Base-by-base conservation (phyloP, 352 stramenopile species). In the Phytopythium chamaehyphon region DNA sequence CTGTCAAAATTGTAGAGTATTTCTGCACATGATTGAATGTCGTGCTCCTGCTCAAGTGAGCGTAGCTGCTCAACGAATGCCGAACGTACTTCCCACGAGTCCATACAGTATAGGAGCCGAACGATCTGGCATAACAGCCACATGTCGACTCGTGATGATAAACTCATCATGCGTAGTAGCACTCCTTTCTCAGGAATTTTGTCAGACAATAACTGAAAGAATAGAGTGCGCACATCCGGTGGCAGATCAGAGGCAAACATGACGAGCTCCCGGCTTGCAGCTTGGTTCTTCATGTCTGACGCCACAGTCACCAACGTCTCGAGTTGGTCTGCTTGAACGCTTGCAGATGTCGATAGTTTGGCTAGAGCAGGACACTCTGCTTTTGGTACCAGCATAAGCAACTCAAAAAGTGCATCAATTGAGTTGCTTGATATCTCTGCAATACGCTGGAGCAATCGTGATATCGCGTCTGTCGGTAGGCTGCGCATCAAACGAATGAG, bases 201-300 rank as follows among this genome's bases (percentile, higher is more conserved):
- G 37, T 45, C 40, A 2, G 48, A 24, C 10, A 79, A 46, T 67
- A 85, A 68, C n/a, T 70, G 57, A 44, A 87, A 84, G 45, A 87
- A 73, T 21, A 80, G 45, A 18, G 71, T 63, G 40, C 76, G 71
- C 38, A 65, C 66, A 1, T 54, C 38, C 3, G 68, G 49, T 5
- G 73, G 71, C 0, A 87, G 40, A 31, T 80, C 73, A 6, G 78
- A 59, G 6, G 73, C 58, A 46, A 87, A 87, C 23, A 75, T 81
- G 12, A 83, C 65, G 15, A 86, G 62, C 37, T 87, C 78, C 28
- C 78, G 71, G 16, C 69, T 86, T 9, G 73, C 79, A 2, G 78
- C 78, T 44, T 89, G 76, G 50, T 87, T 89, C 76, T 83, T 85
- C 62, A 89, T 76, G 19, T 75, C 74, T 9, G 71, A 69, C 0